Conservation (phyloP, 2,329 filamentous ascomycete genomes). For the Cladophialophora exuberans region DNA sequence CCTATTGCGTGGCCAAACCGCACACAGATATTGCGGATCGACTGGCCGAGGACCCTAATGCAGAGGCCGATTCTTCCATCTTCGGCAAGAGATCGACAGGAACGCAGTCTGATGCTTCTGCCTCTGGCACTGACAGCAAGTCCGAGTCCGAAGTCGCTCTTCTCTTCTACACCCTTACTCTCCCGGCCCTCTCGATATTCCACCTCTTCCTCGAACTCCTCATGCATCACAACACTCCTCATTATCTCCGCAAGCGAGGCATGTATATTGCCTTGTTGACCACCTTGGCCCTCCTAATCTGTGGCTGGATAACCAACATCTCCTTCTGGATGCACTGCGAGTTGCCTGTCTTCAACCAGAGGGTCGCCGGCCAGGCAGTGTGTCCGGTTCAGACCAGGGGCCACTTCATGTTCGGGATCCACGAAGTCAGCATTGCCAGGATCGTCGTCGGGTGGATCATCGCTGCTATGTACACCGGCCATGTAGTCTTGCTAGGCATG, state of each 20-base stretch:
- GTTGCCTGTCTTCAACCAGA: slow-evolving; percentile 38
- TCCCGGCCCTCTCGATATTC: slow-evolving; percentile 19
- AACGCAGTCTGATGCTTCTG: too few relatives aligned
- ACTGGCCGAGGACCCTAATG: slow-evolving; percentile 18
- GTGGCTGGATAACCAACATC: slow-evolving; percentile 27
- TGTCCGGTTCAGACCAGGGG: slow-evolving; percentile 52
- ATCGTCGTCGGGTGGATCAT: slow-evolving; percentile 25
- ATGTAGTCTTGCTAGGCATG: slow-evolving; percentile 12
- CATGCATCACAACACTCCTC: slow-evolving; percentile 24
- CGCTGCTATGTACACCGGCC: slow-evolving; percentile 15
- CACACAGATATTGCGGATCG: slow-evolving; percentile 28
- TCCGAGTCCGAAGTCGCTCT: slow-evolving; percentile 19
- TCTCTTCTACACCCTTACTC: slow-evolving; percentile 31
- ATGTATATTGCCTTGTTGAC: slow-evolving; percentile 31
- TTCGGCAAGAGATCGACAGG: slow-evolving; percentile 16
- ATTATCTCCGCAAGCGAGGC: slow-evolving; percentile 27
- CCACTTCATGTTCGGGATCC: slow-evolving; percentile 39
- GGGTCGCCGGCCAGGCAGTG: slow-evolving; percentile 45
- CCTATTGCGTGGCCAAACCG: slow-evolving; percentile 33
- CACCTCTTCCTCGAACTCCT: slow-evolving; percentile 27
- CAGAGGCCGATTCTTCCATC: slow-evolving; percentile 24
- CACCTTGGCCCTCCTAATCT: slow-evolving; percentile 19
- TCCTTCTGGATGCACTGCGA: slow-evolving; percentile 34
- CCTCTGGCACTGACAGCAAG: background rate
- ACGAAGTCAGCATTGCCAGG: slow-evolving; percentile 31